Evolutionary conservation across 768 basidiomycete genomes (phyloP).

Genomic region (Podaxis rugospora): DNA sequence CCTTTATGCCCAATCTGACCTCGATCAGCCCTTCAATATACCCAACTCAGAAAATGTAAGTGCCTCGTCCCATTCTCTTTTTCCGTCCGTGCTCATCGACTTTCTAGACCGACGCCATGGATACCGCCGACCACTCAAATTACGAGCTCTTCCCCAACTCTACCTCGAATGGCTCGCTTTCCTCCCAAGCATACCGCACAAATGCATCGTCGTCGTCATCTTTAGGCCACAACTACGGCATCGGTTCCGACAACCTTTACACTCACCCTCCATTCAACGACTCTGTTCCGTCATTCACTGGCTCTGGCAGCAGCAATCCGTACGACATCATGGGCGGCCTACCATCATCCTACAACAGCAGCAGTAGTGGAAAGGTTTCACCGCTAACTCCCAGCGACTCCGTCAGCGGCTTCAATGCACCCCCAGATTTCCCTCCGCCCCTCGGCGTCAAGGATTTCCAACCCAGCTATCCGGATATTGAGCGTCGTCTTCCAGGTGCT

Average conservation of each 20-base stretch:
- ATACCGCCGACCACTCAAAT: constrained; percentile 46
- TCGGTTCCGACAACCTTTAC: constrained; percentile 56
- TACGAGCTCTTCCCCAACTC: constrained; percentile 65
- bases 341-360: constrained; percentile 46
- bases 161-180: constrained; percentile 35
- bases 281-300: constrained; percentile 52
- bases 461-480: constrained; percentile 55
- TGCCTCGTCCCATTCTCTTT: constrained; percentile 25
- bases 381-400: constrained; percentile 70
- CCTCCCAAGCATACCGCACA: constrained; percentile 60
- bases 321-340: constrained; percentile 66
- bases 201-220: constrained; percentile 72
- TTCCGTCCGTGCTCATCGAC: constrained; percentile 21
- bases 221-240: constrained; percentile 50
- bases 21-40: constrained; percentile 49
- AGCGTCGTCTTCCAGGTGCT: constrained; percentile 33
- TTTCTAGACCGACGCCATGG: constrained; percentile 48
- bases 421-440: constrained; percentile 44
- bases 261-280: constrained; percentile 57
- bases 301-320: constrained; percentile 40
- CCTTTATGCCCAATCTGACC: constrained; percentile 51
- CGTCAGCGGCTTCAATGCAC: constrained; percentile 51
- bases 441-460: constrained; percentile 55
- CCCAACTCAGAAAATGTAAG: constrained; percentile 36
- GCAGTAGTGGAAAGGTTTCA: constrained; percentile 68